phyloP scores from a whole-genome alignment of 2,329 filamentous ascomycete species.

The Fusarium sp. region DNA sequence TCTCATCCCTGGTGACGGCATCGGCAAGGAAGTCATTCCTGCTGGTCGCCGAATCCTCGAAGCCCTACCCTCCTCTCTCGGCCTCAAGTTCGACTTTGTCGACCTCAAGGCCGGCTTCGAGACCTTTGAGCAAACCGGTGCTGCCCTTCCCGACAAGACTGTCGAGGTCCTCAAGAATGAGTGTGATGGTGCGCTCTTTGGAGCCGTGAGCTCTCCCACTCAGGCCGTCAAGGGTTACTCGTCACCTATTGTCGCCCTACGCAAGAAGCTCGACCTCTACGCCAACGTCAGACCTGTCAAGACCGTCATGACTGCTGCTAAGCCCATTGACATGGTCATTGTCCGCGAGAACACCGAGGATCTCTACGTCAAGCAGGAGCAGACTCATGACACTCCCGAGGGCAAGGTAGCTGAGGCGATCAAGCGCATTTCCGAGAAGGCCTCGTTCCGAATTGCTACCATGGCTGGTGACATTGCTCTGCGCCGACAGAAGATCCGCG shows the following conservation, averaged over 20 bases:
- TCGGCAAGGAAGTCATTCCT: conserved; percentile 98
- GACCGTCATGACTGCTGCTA: conserved; percentile 73
- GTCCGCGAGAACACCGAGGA: conserved; percentile 99
- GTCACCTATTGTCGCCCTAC: conserved; percentile 93
- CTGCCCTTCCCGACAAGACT: conserved; percentile 89
- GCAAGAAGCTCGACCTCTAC: conserved; percentile 94
- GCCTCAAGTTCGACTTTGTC: conserved; percentile 93
- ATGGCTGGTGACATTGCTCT: conserved; percentile 97
- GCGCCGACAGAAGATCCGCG: conserved; percentile 83
- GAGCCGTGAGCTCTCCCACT: conserved; percentile 92
- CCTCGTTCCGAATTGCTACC: conserved; percentile 85
- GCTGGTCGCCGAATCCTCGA: conserved; percentile 92
- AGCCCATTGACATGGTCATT: conserved; percentile 94
- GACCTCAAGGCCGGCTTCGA: conserved; percentile 94
- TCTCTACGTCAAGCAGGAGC: conserved; percentile 97
- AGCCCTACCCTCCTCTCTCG: conserved; percentile 89
- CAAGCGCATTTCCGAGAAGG: conserved; percentile 93
- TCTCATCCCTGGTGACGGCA: conserved; percentile 97
- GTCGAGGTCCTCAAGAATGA: conserved; percentile 89
- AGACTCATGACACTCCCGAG: conserved; percentile 78
- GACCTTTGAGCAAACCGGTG: conserved; percentile 90
- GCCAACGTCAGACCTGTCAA: conserved; percentile 98
- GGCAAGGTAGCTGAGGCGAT: conserved; percentile 95
- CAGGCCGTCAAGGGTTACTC: conserved; percentile 95
- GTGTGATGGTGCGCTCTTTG: conserved; percentile 96